A percentile compares a stretch with the other conserved stretches of the same genome.
Conservation (phyloP, 2,329 filamentous ascomycete species). For the Arthrobotrys conoides region DNA sequence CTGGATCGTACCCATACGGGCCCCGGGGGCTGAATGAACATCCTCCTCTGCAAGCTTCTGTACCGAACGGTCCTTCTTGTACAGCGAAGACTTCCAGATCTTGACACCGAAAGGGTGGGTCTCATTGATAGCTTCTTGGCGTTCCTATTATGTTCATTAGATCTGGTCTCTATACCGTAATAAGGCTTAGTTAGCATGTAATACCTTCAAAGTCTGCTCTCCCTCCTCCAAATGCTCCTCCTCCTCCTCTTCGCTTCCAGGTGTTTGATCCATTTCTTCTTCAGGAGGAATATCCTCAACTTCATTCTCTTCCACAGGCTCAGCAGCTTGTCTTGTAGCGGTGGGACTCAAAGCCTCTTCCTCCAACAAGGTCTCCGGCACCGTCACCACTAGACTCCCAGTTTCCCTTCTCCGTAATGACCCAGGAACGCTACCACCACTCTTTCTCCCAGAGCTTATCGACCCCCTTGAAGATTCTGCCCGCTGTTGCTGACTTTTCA, state of each 20-base stretch:
- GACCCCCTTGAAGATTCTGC: constrained; percentile 18
- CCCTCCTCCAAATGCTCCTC: constrained; percentile 47
- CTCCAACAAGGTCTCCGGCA: constrained; percentile 31
- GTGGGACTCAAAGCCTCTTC: constrained; percentile 49
- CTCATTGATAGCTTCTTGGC: constrained; percentile 97
- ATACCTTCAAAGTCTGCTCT: constrained; percentile 51
- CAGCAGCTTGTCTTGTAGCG: constrained; percentile 24
- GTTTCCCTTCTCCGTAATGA: constrained; percentile 40
- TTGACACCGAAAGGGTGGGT: constrained; percentile 99
- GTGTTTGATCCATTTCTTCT: constrained; percentile 37
- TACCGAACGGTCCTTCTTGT: constrained; percentile 97
- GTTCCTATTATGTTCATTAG: constrained; percentile 73
- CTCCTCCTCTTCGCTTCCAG: constrained; percentile 49
- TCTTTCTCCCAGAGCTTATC: constrained; percentile 17
- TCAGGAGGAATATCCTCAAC: constrained; percentile 13
- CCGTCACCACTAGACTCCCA: constrained; percentile 22
- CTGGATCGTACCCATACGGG: constrained; percentile 85
- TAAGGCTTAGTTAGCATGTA: background rate
- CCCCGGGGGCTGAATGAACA: constrained; percentile 94
- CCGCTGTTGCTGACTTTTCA: constrained; percentile 43
- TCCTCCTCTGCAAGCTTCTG: constrained; percentile 96
- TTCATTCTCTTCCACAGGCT: constrained; percentile 37
- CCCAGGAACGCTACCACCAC: constrained; percentile 10
- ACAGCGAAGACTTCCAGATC: constrained; percentile 97
- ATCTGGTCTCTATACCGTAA: background rate